Evolutionary conservation across 768 basidiomycete species (phyloP).

Genomic region (Xerocomus brunneocitrinus): DNA sequence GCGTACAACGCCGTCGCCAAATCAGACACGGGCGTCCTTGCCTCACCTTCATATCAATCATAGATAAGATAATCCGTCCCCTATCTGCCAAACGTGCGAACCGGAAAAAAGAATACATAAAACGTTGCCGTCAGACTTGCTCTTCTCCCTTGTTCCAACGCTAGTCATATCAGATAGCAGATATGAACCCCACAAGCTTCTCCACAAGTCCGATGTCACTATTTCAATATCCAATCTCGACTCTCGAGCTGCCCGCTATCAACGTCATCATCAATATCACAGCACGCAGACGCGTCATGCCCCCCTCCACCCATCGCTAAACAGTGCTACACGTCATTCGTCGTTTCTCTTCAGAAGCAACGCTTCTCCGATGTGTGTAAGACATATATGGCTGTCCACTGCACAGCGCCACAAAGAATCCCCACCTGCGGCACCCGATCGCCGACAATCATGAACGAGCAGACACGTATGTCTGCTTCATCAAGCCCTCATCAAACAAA

Average conservation of each 20-base stretch:
- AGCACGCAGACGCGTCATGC: background rate
- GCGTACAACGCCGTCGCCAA: background rate
- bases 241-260: background rate
- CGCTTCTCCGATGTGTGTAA: background rate
- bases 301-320: background rate
- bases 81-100: background rate
- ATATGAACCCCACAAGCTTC: background rate
- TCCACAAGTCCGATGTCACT: background rate
- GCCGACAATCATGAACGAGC: background rate
- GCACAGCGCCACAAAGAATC: background rate
- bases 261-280: background rate
- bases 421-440: background rate
- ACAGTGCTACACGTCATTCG: background rate
- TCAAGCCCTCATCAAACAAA: too few relatives aligned
- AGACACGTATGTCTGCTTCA: background rate
- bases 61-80: background rate
- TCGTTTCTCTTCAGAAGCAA: background rate
- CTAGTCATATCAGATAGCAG: background rate
- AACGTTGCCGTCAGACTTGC: background rate
- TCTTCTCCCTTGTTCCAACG: background rate
- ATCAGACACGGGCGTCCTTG: background rate
- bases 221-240: background rate
- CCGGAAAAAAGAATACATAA: background rate
- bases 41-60: background rate
- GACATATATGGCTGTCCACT: background rate